Evolutionary conservation across 75 land plant genomes (phyloP), one percentile per base, ranked within the genome.

Genomic region (Picea sitchensis): DNA sequence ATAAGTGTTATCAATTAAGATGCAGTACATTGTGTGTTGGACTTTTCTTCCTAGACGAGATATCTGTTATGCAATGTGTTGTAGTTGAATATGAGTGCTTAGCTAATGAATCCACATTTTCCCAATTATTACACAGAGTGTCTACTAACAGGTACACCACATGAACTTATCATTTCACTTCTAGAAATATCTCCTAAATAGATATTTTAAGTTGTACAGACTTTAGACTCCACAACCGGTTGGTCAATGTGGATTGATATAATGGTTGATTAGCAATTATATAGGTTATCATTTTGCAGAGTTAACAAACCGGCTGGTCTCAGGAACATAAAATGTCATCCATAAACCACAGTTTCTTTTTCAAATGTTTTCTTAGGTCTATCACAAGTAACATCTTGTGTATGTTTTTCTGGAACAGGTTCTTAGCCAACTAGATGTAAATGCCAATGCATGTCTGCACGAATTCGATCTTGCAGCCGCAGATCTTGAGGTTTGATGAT

Each of bases 401-500:
- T 51, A 0, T 54, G 0, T 74, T 74, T n/a, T 23, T 21, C 26
- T 74, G 32, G 17, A 74, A 38, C 31, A 74, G 76, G 76, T 74
- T 23, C 76, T 74, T 7, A 54, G 14, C 51, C 32, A 54, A 56
- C 14, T 74, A 57, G 76, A 74, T 74, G 59, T 57, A 21, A 74
- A 54, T 74, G 59, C 76, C 51, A 11, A 56, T 23, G 76, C 76
- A 74, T 51, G 47, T 34, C 76, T n/a, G 17, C 76, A 26, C 3
- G 59, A 74, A 21, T 47, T 74, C 14, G 11, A 74, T 12, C 11
- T 56, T 13, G 30, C 59, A 4, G 23, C 47, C 26, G 76, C 76
- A 74, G 44, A 54, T 51, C 26, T 74, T 74, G 76, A 74, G 76
- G 76, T 74, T n/a, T n/a, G n/a, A n/a, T n/a, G n/a, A n/a, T 57